phyloP scores from a whole-genome alignment of 2,329 filamentous ascomycete species.

The Stachybotrys elegans region DNA sequence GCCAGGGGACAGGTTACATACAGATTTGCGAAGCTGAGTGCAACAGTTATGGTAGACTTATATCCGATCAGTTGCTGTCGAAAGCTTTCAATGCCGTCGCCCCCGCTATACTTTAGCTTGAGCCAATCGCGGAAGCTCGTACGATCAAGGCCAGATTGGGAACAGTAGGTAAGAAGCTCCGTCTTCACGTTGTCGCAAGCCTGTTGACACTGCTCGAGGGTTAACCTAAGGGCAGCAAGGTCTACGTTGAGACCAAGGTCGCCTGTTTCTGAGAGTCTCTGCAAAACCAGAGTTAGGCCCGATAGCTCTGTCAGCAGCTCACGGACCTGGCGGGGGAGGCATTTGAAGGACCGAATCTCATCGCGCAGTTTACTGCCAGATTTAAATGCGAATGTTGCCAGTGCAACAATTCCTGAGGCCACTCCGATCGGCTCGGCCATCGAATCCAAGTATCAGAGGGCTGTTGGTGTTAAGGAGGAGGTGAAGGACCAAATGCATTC shows the following conservation, averaged over 20 bases:
- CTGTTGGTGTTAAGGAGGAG: not conserved
- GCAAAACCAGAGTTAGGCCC: not conserved
- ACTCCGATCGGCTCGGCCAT: not conserved
- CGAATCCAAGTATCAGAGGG: not conserved
- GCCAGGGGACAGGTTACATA: not conserved
- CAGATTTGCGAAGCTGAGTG: conserved; percentile 1
- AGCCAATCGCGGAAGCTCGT: conserved; percentile 1
- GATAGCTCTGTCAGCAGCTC: not conserved
- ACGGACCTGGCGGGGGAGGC: not conserved
- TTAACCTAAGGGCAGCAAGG: not conserved
- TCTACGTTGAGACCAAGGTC: not conserved
- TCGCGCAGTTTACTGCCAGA: not conserved
- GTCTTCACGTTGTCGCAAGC: not conserved
- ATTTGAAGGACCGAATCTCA: not conserved
- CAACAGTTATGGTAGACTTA: not conserved
- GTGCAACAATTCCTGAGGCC: not conserved
- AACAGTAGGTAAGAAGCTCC: conserved; percentile 1
- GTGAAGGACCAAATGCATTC: not conserved
- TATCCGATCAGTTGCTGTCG: conserved; percentile 1
- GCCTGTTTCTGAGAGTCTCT: not conserved
- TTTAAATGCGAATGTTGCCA: not conserved
- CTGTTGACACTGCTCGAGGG: not conserved
- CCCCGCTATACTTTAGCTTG: not conserved
- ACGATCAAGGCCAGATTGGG: not conserved
- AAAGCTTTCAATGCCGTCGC: not conserved